A percentile compares a stretch with the other conserved stretches of the same genome.
phyloP scores from a whole-genome alignment of 306 rosid genomes.

The Inga oerstediana region DNA sequence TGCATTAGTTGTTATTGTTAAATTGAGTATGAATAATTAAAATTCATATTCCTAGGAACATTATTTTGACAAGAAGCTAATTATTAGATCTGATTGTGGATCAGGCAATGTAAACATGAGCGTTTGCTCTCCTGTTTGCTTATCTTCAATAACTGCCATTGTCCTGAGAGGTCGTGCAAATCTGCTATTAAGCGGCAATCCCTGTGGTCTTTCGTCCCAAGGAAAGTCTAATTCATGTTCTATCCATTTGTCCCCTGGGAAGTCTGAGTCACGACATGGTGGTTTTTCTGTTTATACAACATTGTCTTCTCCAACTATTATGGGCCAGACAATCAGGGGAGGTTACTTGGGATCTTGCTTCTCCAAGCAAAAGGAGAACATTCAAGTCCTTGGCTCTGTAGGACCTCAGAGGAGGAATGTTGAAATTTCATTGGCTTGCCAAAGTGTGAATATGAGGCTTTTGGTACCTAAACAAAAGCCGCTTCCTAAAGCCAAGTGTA shows the following conservation, averaged over 20 bases:
- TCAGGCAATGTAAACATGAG: slow-evolving; percentile 68
- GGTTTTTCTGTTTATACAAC: slow-evolving; percentile 47
- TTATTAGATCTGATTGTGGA: slow-evolving; percentile 41
- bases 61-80: slow-evolving; percentile 30
- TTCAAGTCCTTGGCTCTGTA: slow-evolving; percentile 36
- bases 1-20: neutral
- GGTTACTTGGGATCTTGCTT: slow-evolving; percentile 56
- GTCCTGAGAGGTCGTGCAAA: slow-evolving; percentile 49
- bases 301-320: slow-evolving; percentile 40
- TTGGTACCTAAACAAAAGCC: slow-evolving; percentile 53
- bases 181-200: slow-evolving; percentile 66
- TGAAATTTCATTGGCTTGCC: slow-evolving; percentile 60
- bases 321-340: slow-evolving; percentile 53
- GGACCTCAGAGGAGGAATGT: slow-evolving; percentile 41
- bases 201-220: slow-evolving; percentile 51
- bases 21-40: slow-evolving; percentile 14
- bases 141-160: slow-evolving; percentile 51
- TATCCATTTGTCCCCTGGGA: slow-evolving; percentile 38
- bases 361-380: slow-evolving; percentile 50
- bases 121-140: slow-evolving; percentile 47
- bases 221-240: slow-evolving; percentile 52
- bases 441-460: slow-evolving; percentile 59
- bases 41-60: slow-evolving; percentile 19
- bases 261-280: slow-evolving; percentile 44
- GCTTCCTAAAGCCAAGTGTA: slow-evolving; percentile 58